A percentile compares a stretch with the other conserved stretches of the same genome.
These are phyloP conservation scores for Alternaria triticina DNA, from an alignment of 2,329 filamentous ascomycete species.

Conservation along the genomic window DNA sequence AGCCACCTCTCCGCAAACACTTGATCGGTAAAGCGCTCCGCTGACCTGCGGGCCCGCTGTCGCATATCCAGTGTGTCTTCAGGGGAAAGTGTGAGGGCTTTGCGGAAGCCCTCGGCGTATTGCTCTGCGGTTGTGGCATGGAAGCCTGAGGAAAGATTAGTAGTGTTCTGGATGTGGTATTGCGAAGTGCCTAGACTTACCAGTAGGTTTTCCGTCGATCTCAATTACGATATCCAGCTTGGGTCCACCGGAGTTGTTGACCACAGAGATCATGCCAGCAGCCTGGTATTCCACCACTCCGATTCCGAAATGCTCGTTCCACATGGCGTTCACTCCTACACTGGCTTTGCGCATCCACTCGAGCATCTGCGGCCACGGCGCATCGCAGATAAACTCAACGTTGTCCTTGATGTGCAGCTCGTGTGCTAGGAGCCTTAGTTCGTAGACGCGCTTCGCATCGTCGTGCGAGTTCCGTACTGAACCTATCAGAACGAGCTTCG, in stretches of 20 bases:
- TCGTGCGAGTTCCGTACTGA: slow-evolving; percentile 83
- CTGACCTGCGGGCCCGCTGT: slow-evolving; percentile 75
- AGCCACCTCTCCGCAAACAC: slow-evolving; percentile 84
- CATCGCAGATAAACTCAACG: slow-evolving; percentile 89
- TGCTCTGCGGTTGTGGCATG: slow-evolving; percentile 79
- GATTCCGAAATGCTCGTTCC: slow-evolving; percentile 99
- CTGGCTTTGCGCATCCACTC: slow-evolving; percentile 77
- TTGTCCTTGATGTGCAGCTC: slow-evolving; percentile 80
- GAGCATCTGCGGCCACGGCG: slow-evolving; percentile 85
- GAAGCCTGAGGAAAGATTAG: slow-evolving; percentile 66
- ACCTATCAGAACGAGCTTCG: slow-evolving; percentile 82
- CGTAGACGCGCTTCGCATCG: slow-evolving; percentile 84
- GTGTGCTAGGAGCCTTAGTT: slow-evolving; percentile 82
- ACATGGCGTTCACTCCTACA: slow-evolving; percentile 97
- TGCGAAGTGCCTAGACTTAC: slow-evolving; percentile 51
- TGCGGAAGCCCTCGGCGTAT: slow-evolving; percentile 80
- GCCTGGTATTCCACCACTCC: slow-evolving; percentile 98
- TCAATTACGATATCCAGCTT: slow-evolving; percentile 91
- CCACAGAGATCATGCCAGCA: slow-evolving; percentile 88
- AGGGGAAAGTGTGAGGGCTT: slow-evolving; percentile 71
- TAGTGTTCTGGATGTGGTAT: not conserved
- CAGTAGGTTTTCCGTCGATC: slow-evolving; percentile 77
- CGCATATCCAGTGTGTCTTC: slow-evolving; percentile 76
- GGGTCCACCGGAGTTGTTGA: slow-evolving; percentile 91
- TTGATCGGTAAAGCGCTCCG: slow-evolving; percentile 84